phyloP scores from a whole-genome alignment of 2,329 filamentous ascomycete species.

The Fusarium transvaalense region DNA sequence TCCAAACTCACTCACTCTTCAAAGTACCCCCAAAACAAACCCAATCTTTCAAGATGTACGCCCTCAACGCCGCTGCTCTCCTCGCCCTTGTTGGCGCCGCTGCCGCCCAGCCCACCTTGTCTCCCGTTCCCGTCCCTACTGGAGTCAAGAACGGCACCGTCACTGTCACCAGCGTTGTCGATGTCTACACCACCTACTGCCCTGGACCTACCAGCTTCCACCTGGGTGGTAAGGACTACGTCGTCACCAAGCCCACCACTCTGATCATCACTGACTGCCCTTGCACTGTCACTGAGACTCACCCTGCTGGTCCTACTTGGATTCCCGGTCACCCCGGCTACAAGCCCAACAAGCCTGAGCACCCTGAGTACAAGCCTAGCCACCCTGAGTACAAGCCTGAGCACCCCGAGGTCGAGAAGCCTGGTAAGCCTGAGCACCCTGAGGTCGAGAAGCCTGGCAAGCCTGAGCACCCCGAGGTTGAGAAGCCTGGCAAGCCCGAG shows the following conservation, averaged over 20 bases:
- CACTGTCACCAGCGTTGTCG: conserved; percentile 54
- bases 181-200: conserved; percentile 58
- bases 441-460: background rate
- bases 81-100: conserved; percentile 44
- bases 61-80: conserved; percentile 46
- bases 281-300: conserved; percentile 59
- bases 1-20: conserved; percentile 20
- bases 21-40: conserved; percentile 19
- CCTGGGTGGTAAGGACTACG: conserved; percentile 64
- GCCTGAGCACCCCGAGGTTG: background rate
- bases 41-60: conserved; percentile 45
- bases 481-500: background rate
- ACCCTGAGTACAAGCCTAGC: background rate
- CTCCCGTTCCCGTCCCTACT: conserved; percentile 18
- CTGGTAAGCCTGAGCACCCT: conserved; percentile 9
- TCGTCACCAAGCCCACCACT: conserved; percentile 65
- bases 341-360: conserved; percentile 7
- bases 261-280: conserved; percentile 68
- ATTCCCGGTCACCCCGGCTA: conserved; percentile 22
- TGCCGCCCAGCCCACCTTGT: conserved; percentile 37
- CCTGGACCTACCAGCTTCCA: conserved; percentile 64
- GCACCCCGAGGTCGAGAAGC: background rate
- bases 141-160: conserved; percentile 44
- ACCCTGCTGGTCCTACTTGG: conserved; percentile 40
- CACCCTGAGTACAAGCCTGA: conserved; percentile 16